Conservation (phyloP, 164 flowering plant genomes). For the Dillenia suffruticosa region DNA sequence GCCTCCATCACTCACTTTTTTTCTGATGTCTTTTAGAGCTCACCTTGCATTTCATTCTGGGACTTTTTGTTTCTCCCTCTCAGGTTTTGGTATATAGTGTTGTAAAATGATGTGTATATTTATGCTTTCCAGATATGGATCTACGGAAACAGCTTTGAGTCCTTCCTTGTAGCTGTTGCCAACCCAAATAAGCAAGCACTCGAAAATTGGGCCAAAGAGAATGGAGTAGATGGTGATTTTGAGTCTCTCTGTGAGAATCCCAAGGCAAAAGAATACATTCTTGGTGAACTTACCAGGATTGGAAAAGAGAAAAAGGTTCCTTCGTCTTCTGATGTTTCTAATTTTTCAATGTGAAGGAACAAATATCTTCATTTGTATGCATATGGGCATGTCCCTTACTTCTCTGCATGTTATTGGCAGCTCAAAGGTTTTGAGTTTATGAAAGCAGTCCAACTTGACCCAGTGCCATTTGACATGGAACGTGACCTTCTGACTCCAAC, state of each 20-base stretch:
- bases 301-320: conserved; percentile 64
- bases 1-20: not conserved
- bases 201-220: conserved; percentile 62
- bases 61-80: conserved; percentile 3
- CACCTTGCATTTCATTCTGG: not conserved
- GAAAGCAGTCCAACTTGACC: conserved; percentile 87
- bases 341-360: conserved; percentile 1
- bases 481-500: conserved; percentile 97
- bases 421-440: conserved; percentile 87
- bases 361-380: too few relatives aligned
- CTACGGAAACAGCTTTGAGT: conserved; percentile 91
- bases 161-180: conserved; percentile 82
- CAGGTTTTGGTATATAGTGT: too few relatives aligned
- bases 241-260: conserved; percentile 67
- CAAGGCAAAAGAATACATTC: conserved; percentile 66
- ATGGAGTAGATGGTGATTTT: conserved; percentile 65
- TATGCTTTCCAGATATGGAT: conserved; percentile 74
- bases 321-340: too few relatives aligned
- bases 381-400: too few relatives aligned
- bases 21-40: not conserved
- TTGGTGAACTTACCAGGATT: conserved; percentile 71
- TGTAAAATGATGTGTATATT: too few relatives aligned
- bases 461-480: conserved; percentile 86
- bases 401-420: too few relatives aligned
- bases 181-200: conserved; percentile 76